Evolutionary conservation across 306 rosid genomes (phyloP).

Genomic region (Acacia crassicarpa): DNA sequence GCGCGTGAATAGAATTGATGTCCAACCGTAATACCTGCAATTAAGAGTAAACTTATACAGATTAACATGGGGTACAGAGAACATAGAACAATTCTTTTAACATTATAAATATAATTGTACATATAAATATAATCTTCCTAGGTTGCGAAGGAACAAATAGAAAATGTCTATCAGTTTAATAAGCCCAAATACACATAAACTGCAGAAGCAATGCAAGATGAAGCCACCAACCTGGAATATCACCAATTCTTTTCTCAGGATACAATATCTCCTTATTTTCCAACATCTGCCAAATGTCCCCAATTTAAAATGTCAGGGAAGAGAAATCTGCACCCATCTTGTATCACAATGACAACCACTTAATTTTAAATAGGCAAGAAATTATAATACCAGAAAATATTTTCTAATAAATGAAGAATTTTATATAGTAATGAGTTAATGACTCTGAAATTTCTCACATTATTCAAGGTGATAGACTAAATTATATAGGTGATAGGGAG

Average conservation of each 20-base stretch:
- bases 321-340: not conserved
- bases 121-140: not conserved
- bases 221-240: conserved; percentile 72
- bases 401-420: not conserved
- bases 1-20: conserved; percentile 95
- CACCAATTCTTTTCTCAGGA: conserved; percentile 66
- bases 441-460: not conserved
- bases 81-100: not conserved
- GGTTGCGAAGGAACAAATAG: not conserved
- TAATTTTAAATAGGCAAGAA: not conserved
- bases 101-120: not conserved
- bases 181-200: not conserved
- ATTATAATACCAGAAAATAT: not conserved
- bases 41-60: conserved; percentile 26
- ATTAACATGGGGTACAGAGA: conserved; percentile 1
- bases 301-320: conserved; percentile 25
- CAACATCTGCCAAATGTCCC: conserved; percentile 65
- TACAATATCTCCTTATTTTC: conserved; percentile 49
- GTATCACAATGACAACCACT: not conserved
- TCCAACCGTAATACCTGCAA: conserved; percentile 83
- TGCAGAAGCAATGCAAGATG: conserved; percentile 21
- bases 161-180: not conserved
- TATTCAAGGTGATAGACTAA: not conserved
- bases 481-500: not conserved
- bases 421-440: not conserved